Conservation (phyloP, 768 basidiomycete species). For the Tylopilus plumbeoviolaceoides region DNA sequence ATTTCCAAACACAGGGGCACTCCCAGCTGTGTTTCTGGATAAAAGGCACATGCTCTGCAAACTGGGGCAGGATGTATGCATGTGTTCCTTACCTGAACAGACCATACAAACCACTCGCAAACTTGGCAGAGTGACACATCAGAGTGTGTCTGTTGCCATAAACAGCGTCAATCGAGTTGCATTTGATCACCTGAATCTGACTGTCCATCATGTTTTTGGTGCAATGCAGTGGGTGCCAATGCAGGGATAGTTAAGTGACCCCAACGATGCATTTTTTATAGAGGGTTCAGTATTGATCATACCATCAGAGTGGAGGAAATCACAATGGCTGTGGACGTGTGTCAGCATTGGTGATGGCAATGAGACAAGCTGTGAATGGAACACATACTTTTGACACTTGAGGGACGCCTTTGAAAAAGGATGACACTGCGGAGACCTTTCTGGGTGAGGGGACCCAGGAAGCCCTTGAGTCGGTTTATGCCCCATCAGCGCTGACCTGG, state of each 20-base stretch:
- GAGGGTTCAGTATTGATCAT: conserved; percentile 76
- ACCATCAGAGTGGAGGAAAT: conserved; percentile 67
- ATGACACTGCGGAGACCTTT: conserved; percentile 92
- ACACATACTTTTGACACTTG: conserved; percentile 63
- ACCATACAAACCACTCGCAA: conserved; percentile 91
- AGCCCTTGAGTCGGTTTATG: conserved; percentile 83
- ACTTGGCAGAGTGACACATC: conserved; percentile 98
- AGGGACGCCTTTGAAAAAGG: conserved; percentile 95
- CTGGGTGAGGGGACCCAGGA: conserved; percentile 80
- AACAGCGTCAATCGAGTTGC: conserved; percentile 75
- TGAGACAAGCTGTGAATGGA: neutral
- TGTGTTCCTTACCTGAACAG: conserved; percentile 76
- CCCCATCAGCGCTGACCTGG: conserved; percentile 95
- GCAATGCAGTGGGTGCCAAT: conserved; percentile 99
- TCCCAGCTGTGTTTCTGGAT: conserved; percentile 91
- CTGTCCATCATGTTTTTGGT: conserved; percentile 99
- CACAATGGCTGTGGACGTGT: conserved; percentile 83
- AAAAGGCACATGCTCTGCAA: neutral
- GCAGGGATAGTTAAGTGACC: conserved; percentile 86
- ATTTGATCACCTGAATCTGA: conserved; percentile 85
- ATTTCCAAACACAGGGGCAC: conserved; percentile 90
- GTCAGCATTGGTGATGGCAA: neutral
- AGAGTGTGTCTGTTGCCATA: conserved; percentile 85
- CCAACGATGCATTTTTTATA: conserved; percentile 84
- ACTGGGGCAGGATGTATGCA: neutral